These are phyloP conservation scores for Dimocarpus longan DNA, from an alignment of 345 rosid genomes.

Conservation along the genomic window DNA sequence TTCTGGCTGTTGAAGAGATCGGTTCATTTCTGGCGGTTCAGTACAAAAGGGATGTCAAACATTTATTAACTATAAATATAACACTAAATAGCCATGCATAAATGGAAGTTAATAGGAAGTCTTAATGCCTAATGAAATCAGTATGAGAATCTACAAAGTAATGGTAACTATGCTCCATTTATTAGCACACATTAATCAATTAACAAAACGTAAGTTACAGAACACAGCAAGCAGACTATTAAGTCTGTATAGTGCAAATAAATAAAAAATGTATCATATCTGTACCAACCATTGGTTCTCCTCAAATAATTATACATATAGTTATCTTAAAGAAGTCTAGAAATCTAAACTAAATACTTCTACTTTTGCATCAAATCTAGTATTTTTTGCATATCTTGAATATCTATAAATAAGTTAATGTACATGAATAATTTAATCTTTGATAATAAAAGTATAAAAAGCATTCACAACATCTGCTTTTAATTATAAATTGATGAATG, in stretches of 20 bases:
- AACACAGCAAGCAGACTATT: not conserved
- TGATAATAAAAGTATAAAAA: not conserved
- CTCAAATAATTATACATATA: not conserved
- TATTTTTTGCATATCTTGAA: not conserved
- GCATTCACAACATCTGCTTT: not conserved
- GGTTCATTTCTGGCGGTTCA: constrained; percentile 30
- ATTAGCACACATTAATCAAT: not conserved
- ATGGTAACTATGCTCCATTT: not conserved
- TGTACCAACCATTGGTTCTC: not conserved
- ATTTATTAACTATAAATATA: not conserved
- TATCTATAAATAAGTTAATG: not conserved
- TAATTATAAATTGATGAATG: too few species aligned
- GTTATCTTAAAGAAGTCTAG: not conserved
- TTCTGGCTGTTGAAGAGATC: constrained; percentile 23
- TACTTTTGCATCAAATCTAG: not conserved
- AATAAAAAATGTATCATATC: not conserved
- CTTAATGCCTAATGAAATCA: not conserved
- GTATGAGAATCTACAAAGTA: not conserved
- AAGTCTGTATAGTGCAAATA: not conserved
- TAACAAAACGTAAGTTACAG: not conserved
- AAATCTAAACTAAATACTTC: not conserved
- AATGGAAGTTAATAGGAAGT: not conserved
- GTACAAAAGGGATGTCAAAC: not conserved
- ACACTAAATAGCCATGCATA: not conserved
- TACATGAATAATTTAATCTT: not conserved